phyloP scores from a whole-genome alignment of 1,284 basidiomycete species.

The Neolentinus lepideus region DNA sequence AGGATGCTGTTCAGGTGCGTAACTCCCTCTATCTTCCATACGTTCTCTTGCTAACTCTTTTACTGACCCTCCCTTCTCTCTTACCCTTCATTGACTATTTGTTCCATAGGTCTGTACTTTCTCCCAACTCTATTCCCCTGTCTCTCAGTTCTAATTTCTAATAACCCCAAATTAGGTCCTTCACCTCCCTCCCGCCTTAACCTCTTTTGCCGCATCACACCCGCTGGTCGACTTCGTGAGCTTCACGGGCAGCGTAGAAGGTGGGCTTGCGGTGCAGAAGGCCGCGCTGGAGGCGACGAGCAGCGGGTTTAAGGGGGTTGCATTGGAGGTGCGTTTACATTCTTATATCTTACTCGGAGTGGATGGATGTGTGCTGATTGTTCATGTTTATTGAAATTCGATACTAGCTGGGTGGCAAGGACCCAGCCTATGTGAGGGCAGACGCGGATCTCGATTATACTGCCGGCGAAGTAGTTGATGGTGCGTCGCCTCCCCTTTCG shows the following conservation, averaged over 20 bases:
- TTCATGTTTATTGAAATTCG: too few species aligned
- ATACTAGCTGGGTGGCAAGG: slow-evolving; percentile 85
- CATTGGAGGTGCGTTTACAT: slow-evolving; percentile 62
- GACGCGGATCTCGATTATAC: slow-evolving; percentile 86
- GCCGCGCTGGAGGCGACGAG: slow-evolving; percentile 56
- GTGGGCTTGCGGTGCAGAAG: slow-evolving; percentile 57
- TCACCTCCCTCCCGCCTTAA: slow-evolving; percentile 69
- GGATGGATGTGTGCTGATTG: too few species aligned
- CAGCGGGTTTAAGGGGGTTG: slow-evolving; percentile 74
- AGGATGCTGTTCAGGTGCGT: slow-evolving; percentile 63
- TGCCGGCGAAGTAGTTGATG: slow-evolving; percentile 84
- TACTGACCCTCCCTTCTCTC: neutral
- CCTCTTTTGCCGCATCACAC: slow-evolving; percentile 60
- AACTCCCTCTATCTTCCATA: neutral
- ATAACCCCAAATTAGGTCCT: slow-evolving; percentile 43
- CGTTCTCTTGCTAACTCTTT: neutral
- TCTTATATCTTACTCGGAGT: too few species aligned
- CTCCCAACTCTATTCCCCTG: neutral
- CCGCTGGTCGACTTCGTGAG: slow-evolving; percentile 72
- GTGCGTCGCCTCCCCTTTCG: slow-evolving; percentile 26
- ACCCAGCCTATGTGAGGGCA: slow-evolving; percentile 87
- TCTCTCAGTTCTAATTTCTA: too few species aligned
- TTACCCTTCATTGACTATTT: too few species aligned
- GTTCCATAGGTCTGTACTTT: too few species aligned
- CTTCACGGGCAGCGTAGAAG: slow-evolving; percentile 84